phyloP scores from a whole-genome alignment of 768 basidiomycete genomes.

The Rhodotorula paludigena region DNA sequence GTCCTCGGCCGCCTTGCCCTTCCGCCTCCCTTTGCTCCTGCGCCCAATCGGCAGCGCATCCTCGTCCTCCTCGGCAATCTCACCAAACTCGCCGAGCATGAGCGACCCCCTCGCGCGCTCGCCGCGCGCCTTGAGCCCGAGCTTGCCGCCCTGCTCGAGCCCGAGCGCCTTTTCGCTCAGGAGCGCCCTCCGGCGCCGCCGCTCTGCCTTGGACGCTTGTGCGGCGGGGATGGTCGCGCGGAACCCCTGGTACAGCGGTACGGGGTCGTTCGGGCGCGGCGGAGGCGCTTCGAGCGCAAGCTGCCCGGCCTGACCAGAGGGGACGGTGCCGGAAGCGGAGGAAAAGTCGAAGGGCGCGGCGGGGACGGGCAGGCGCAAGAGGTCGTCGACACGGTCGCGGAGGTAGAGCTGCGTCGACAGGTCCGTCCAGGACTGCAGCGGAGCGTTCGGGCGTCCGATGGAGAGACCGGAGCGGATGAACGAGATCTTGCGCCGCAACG shows the following conservation, averaged over 20 bases:
- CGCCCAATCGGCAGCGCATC: conserved; percentile 56
- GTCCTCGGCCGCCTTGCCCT: conserved; percentile 49
- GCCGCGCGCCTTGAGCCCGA: conserved; percentile 75
- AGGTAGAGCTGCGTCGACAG: conserved; percentile 28
- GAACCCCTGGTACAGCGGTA: conserved; percentile 83
- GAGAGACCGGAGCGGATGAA: conserved; percentile 15
- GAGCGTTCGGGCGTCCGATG: conserved; percentile 2
- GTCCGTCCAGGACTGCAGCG: conserved; percentile 8
- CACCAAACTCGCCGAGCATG: conserved; percentile 46
- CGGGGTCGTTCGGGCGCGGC: conserved; percentile 43
- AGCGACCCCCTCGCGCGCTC: conserved; percentile 71
- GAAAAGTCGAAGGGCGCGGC: conserved; percentile 30
- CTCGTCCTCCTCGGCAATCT: conserved; percentile 47
- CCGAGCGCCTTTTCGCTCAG: conserved; percentile 23
- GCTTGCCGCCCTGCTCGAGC: conserved; percentile 50
- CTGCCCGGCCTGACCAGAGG: too few species aligned
- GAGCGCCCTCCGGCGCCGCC: conserved; percentile 16
- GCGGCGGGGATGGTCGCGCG: conserved; percentile 91
- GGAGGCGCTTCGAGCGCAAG: not conserved
- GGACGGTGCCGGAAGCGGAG: not conserved
- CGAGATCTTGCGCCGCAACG: conserved; percentile 20
- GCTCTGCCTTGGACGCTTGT: conserved; percentile 61
- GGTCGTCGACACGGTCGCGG: conserved; percentile 39
- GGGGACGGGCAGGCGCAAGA: conserved; percentile 33
- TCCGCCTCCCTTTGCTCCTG: conserved; percentile 45